Evolutionary conservation across 179 eudicot genomes (phyloP), one percentile per base, ranked within the genome.

Genomic region (Silene noctiflora): DNA sequence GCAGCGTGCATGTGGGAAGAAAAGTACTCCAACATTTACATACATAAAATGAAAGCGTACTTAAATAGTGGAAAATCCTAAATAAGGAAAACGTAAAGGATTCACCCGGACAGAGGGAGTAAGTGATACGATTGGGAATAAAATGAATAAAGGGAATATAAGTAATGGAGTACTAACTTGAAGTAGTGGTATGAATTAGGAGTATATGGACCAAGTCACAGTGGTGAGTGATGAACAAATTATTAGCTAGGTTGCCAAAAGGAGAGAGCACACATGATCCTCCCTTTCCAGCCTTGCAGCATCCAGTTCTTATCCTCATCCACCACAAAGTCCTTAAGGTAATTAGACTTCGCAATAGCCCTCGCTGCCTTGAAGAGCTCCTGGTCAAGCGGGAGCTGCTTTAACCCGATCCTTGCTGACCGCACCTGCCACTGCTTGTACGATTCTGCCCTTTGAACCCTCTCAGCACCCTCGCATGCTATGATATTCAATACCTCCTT

Each of bases 281-380:
- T 79, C 25, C 90, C 90, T 78, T 87, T 87, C 90, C 90, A 87
- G 56, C 88, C 90, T 63, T 85, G 82, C 35, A 87, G 75, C 75
- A 81, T 55, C 88, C 88, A 87, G 19, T 78, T 35, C 46, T 77
- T 80, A 58, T 78, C 85, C 22, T 81, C 85, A 63, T 85, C 85
- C 39, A 85, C 78, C 69, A 82, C 79, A 75, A 85, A 85, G 71
- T 87, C 83, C 78, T 80, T 80, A 51, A 78, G 87, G 74, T 87
- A 87, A 39, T 73, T 74, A 9, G 74, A 73, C 64, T 71, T 85
- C 67, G 80, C 82, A 77, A 39, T 84, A 16, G 75, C 72, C 69
- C 72, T 84, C n/a, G 80, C 75, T 75, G 60, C 68, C 63, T 73
- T 77, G 72, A 85, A 13, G 8, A 83, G 59, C 60, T 78, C 85